Percentiles rank a stretch among this genome's conserved stretches.
phyloP scores from a whole-genome alignment of 192 early-diverging fungal species.

The Podochytrium sp. region DNA sequence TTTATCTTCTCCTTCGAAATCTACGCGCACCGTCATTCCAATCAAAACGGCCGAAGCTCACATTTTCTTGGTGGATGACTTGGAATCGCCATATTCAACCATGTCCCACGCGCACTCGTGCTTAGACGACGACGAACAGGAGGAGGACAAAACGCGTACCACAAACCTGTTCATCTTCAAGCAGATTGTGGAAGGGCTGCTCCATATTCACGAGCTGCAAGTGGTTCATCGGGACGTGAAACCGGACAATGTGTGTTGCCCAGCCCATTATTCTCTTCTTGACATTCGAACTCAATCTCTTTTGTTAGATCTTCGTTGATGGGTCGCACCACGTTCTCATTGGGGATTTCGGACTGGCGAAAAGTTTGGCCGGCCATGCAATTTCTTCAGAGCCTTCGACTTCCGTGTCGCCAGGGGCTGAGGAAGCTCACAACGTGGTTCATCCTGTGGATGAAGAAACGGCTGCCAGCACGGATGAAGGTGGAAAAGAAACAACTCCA shows the following conservation, averaged over 20 bases:
- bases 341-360: constrained; percentile 57
- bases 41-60: background rate
- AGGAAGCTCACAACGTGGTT: background rate
- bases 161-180: constrained; percentile 39
- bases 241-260: constrained; percentile 41
- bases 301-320: constrained; percentile 44
- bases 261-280: constrained; percentile 3
- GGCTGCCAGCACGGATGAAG: constrained; percentile 29
- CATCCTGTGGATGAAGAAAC: background rate
- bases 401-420: background rate
- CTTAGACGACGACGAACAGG: constrained; percentile 2
- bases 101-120: background rate
- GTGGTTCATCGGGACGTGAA: constrained; percentile 46
- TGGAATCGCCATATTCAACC: constrained; percentile 3
- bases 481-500: constrained; percentile 36
- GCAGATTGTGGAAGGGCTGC: constrained; percentile 45
- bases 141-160: background rate
- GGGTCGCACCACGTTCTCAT: constrained; percentile 38
- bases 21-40: background rate
- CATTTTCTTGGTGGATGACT: constrained; percentile 23
- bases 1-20: background rate
- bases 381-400: background rate
- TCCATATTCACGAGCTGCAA: constrained; percentile 42
- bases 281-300: background rate
- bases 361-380: constrained; percentile 37